phyloP scores from a whole-genome alignment of 129 eudicot genomes.

The Ambrosia artemisiifolia region DNA sequence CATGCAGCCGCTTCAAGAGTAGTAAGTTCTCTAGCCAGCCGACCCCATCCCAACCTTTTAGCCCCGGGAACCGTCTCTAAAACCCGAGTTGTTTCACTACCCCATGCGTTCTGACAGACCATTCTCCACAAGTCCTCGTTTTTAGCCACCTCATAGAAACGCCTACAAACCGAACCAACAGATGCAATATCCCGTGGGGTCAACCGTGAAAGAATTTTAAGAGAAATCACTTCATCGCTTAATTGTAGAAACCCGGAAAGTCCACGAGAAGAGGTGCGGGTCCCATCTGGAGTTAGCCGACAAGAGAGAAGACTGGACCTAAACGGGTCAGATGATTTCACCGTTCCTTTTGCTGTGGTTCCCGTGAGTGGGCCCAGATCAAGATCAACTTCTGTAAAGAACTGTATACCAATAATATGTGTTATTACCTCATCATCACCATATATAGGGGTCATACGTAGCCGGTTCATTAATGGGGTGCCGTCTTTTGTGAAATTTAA shows the following conservation, averaged over 20 bases:
- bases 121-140: slow-evolving; percentile 85
- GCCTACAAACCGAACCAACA: slow-evolving; percentile 68
- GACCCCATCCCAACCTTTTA: slow-evolving; percentile 89
- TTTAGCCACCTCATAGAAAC: slow-evolving; percentile 62
- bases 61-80: slow-evolving; percentile 83
- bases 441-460: slow-evolving; percentile 84
- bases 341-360: slow-evolving; percentile 44
- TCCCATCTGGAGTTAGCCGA: slow-evolving; percentile 39
- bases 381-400: slow-evolving; percentile 66
- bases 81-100: slow-evolving; percentile 76
- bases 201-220: slow-evolving; percentile 62
- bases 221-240: slow-evolving; percentile 80
- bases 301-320: slow-evolving; percentile 55
- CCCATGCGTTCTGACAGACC: slow-evolving; percentile 97
- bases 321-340: slow-evolving; percentile 44
- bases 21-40: slow-evolving; percentile 78
- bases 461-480: slow-evolving; percentile 74
- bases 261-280: slow-evolving; percentile 42
- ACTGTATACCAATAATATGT: slow-evolving; percentile 81
- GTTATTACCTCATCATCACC: slow-evolving; percentile 84
- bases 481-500: slow-evolving; percentile 89
- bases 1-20: slow-evolving; percentile 96
- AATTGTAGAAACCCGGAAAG: slow-evolving; percentile 69
- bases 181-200: slow-evolving; percentile 94
- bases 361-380: slow-evolving; percentile 89